A percentile compares a stretch with the other conserved stretches of the same genome.
Conservation (phyloP, 2,329 filamentous ascomycete species). For the Xylaria sp. region DNA sequence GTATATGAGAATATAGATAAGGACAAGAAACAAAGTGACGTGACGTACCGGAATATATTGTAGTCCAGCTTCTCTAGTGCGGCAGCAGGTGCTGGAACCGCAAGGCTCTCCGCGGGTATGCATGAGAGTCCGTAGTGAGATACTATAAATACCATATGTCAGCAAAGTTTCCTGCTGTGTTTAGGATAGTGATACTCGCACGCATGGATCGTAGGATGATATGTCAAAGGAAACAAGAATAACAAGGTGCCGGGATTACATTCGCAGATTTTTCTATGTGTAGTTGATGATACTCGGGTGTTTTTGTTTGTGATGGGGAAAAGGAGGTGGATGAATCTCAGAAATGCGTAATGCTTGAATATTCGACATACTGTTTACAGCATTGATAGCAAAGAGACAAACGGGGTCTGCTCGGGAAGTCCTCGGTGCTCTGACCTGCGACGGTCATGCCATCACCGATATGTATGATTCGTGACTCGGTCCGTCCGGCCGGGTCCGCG, state of each 20-base stretch:
- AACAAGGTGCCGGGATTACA: not conserved
- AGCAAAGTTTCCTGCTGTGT: not conserved
- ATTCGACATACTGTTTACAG: slow-evolving; percentile 31
- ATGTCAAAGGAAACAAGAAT: not conserved
- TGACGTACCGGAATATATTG: slow-evolving; percentile 27
- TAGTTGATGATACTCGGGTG: not conserved
- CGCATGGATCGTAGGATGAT: too few species aligned
- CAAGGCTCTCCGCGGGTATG: slow-evolving; percentile 8
- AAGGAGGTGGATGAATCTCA: not conserved
- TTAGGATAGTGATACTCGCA: not conserved
- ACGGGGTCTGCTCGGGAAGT: not conserved
- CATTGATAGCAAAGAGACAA: slow-evolving; percentile 35
- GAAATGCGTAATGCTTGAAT: not conserved
- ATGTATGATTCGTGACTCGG: slow-evolving; percentile 4
- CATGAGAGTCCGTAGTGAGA: slow-evolving; percentile 12
- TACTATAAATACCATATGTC: slow-evolving; percentile 4
- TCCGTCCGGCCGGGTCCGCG: not conserved
- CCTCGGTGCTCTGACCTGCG: slow-evolving; percentile 24
- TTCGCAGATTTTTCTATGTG: not conserved
- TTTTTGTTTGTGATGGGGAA: not conserved
- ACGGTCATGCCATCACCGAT: slow-evolving; percentile 22
- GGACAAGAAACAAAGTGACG: too few species aligned
- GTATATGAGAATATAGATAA: not conserved
- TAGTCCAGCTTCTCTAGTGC: not conserved
- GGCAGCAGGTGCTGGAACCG: slow-evolving; percentile 3